Percentiles rank a stretch among this genome's conserved stretches.
phyloP scores from a whole-genome alignment of 768 basidiomycete species.

The Agrocybe praecox region DNA sequence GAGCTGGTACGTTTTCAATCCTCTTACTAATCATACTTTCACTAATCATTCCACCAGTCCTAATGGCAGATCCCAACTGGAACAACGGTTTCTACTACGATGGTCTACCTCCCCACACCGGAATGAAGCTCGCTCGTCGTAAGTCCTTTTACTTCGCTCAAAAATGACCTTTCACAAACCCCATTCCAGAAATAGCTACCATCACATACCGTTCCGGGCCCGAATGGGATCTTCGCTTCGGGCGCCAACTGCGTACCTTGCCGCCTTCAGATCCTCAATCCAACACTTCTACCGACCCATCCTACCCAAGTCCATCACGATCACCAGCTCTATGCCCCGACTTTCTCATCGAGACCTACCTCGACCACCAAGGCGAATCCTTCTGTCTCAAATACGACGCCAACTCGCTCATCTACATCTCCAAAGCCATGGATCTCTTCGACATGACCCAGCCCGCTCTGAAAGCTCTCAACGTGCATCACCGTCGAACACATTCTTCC shows the following conservation, averaged over 20 bases:
- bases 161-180: neutral
- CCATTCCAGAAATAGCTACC: constrained; percentile 86
- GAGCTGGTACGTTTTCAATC: constrained; percentile 71
- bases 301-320: constrained; percentile 26
- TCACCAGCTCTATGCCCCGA: constrained; percentile 90
- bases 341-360: constrained; percentile 97
- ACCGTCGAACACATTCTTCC: constrained; percentile 16
- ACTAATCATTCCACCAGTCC: constrained; percentile 52
- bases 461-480: constrained; percentile 59
- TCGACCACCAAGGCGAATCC: constrained; percentile 95
- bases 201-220: constrained; percentile 99
- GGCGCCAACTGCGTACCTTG: constrained; percentile 63
- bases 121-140: constrained; percentile 99
- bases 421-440: constrained; percentile 99
- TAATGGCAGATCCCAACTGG: constrained; percentile 99
- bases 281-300: neutral
- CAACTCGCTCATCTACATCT: constrained; percentile 97
- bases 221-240: constrained; percentile 99
- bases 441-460: constrained; percentile 88
- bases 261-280: constrained; percentile 16
- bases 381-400: constrained; percentile 99
- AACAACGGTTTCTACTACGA: constrained; percentile 99
- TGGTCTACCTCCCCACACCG: constrained; percentile 90
- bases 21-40: neutral
- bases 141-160: constrained; percentile 12